Evolutionary conservation across 2,329 filamentous ascomycete species (phyloP), one percentile per base, ranked within the genome.

Genomic region (Didymella keratinophila): DNA sequence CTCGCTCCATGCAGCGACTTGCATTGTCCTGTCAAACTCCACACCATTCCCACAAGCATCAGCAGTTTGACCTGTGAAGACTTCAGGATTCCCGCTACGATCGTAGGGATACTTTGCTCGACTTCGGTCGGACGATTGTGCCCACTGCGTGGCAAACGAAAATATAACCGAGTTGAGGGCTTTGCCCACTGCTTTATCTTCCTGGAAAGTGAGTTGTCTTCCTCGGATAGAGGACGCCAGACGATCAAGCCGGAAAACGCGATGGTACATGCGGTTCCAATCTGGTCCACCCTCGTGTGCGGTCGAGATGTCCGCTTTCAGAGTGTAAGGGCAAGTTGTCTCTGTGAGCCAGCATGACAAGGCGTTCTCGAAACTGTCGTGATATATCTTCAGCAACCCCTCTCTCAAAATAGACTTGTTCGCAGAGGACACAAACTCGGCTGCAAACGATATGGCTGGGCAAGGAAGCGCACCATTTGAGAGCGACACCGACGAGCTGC

Each of bases 261-360:
- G 81, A 28, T 76, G 74, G 53, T 82, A 84, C n/a, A 85, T 81
- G 21, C 81, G 75, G 55, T 83, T 83, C 80, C 80, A 83, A 0
- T 75, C 73, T 0, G 79, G 72, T 0, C 80, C 79, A 54, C 73
- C 74, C 36, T 78, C 73, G 52, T 68, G 55, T 27, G 69, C 69
- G 47, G 69, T 65, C 28, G 63, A 70, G 34, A 60, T 61, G 23
- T 73, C 67, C 51, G 65, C 65, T 41, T 68, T 60, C 44, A 75
- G 65, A 61, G 74, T 74, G 63, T 84, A 84, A 0, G 83, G 83
- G 52, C 83, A 85, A 2, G 81, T 84, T 45, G 78, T 76, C 59
- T 84, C 83, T 0, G 82, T 83, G 18, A 84, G 63, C 83, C 83
- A 85, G 65, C 83, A 85, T 1, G 82, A 81, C 7, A 85, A 69